Conservation (phyloP, 305 asterid species). For the Rubia balearica region DNA sequence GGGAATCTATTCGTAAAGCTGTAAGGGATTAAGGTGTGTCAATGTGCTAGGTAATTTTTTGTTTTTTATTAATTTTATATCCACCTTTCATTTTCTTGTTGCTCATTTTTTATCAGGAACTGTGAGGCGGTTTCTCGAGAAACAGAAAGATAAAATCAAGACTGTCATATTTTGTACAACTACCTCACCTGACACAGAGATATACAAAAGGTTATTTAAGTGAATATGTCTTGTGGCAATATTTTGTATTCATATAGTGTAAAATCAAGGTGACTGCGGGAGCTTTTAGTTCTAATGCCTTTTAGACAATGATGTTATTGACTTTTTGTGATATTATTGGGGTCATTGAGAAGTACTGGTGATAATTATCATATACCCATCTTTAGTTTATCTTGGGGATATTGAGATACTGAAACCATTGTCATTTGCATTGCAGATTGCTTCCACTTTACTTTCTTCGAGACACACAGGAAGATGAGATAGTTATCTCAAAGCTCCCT, state of each 20-base stretch:
- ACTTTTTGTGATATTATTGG: constrained; percentile 6
- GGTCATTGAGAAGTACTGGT: neutral
- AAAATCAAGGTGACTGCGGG: neutral
- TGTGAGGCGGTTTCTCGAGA: constrained; percentile 85
- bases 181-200: constrained; percentile 71
- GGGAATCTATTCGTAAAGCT: no score
- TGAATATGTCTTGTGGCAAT: constrained; percentile 7
- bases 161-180: constrained; percentile 73
- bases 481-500: constrained; percentile 71
- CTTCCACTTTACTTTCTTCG: constrained; percentile 95
- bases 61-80: neutral
- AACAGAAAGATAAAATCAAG: constrained; percentile 65
- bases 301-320: constrained; percentile 13
- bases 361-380: neutral
- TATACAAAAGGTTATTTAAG: constrained; percentile 65
- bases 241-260: neutral
- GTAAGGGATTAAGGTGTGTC: neutral
- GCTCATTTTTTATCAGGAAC: constrained; percentile 49
- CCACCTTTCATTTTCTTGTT: constrained; percentile 10
- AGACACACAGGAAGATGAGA: constrained; percentile 69
- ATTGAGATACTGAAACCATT: neutral
- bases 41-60: neutral
- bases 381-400: constrained; percentile 7
- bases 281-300: neutral
- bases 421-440: constrained; percentile 34